Evolutionary conservation across 495 filamentous ascomycete species (phyloP).

Genomic region (Elaphomyces granulatus): DNA sequence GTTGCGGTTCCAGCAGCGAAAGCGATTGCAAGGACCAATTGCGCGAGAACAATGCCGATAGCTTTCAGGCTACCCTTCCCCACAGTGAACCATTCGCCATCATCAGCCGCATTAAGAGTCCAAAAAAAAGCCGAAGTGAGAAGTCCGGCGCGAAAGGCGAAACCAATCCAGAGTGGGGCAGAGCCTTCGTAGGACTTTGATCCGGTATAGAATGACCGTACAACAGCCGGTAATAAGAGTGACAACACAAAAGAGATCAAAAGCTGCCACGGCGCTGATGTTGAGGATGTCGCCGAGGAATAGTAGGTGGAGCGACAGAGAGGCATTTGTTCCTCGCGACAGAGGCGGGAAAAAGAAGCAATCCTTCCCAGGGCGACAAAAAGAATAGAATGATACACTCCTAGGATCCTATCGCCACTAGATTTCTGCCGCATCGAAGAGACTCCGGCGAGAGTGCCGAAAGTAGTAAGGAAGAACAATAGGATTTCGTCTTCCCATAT

Average conservation of each 20-base stretch:
- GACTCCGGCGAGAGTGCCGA: constrained; percentile 57
- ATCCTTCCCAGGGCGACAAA: constrained; percentile 72
- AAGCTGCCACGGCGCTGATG: constrained; percentile 85
- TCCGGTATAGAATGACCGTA: constrained; percentile 60
- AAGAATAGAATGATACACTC: constrained; percentile 66
- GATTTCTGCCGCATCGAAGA: constrained; percentile 57
- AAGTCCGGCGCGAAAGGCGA: constrained; percentile 62
- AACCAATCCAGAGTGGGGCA: constrained; percentile 67
- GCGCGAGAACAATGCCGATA: constrained; percentile 57
- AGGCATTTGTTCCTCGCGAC: constrained; percentile 96
- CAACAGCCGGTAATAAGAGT: constrained; percentile 57
- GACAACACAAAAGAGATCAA: constrained; percentile 61
- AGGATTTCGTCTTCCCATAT: constrained; percentile 98
- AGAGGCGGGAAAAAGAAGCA: constrained; percentile 81
- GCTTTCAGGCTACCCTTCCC: constrained; percentile 54
- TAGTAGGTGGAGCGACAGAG: constrained; percentile 94
- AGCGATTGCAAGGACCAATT: constrained; percentile 55
- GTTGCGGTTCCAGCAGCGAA: constrained; percentile 53
- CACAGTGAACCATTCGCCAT: constrained; percentile 63
- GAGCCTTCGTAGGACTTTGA: constrained; percentile 77
- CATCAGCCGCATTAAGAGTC: constrained; percentile 81
- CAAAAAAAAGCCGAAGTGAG: constrained; percentile 70
- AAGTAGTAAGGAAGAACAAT: constrained; percentile 81
- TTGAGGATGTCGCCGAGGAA: constrained; percentile 77
- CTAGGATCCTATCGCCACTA: constrained; percentile 49